A percentile compares a stretch with the other conserved stretches of the same genome.
Conservation (phyloP, 1,139 yeast species). For the Suhomyces ambrosiae region DNA sequence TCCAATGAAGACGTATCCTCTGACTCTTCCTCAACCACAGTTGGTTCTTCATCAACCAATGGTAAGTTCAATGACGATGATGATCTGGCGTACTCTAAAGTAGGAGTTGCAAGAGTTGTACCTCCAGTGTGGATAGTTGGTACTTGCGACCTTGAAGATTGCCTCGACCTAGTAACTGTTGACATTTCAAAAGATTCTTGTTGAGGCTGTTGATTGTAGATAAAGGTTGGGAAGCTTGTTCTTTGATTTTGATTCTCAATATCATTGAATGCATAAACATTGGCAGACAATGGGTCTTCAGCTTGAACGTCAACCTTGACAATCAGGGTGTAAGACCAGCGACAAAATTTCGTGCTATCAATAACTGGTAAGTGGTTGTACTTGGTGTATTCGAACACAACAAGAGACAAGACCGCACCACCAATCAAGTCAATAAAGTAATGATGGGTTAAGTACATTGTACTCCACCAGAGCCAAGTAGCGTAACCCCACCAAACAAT, state of each 20-base stretch:
- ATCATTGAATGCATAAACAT: slow-evolving; percentile 12
- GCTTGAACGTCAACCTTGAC: slow-evolving; percentile 28
- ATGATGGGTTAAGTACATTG: slow-evolving; percentile 96
- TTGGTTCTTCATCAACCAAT: slow-evolving; percentile 8
- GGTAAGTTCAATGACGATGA: slow-evolving; percentile 22
- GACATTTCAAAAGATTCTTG: slow-evolving; percentile 32
- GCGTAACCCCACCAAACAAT: slow-evolving; percentile 74
- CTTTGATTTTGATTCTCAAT: slow-evolving; percentile 9
- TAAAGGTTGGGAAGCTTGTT: slow-evolving; percentile 1
- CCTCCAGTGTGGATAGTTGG: slow-evolving; percentile 13
- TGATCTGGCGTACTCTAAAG: slow-evolving; percentile 16
- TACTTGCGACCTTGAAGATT: slow-evolving; percentile 28
- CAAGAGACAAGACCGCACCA: slow-evolving; percentile 76
- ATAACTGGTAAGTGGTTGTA: slow-evolving; percentile 73
- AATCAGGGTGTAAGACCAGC: slow-evolving; percentile 74
- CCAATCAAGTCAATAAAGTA: slow-evolving; percentile 90
- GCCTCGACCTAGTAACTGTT: slow-evolving; percentile 33
- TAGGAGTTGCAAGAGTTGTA: slow-evolving; percentile 10
- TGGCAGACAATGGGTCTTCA: slow-evolving; percentile 36
- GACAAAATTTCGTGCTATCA: slow-evolving; percentile 64
- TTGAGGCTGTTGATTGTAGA: slow-evolving; percentile 6
- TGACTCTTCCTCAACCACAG: slow-evolving; percentile 27
- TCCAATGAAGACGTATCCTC: slow-evolving; percentile 32
- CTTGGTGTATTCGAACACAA: slow-evolving; percentile 73
- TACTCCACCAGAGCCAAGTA: slow-evolving; percentile 96